A percentile compares a stretch with the other conserved stretches of the same genome.
These are phyloP conservation scores for Heliocybe sulcata DNA, from an alignment of 1,284 basidiomycete genomes.

Conservation along the genomic window DNA sequence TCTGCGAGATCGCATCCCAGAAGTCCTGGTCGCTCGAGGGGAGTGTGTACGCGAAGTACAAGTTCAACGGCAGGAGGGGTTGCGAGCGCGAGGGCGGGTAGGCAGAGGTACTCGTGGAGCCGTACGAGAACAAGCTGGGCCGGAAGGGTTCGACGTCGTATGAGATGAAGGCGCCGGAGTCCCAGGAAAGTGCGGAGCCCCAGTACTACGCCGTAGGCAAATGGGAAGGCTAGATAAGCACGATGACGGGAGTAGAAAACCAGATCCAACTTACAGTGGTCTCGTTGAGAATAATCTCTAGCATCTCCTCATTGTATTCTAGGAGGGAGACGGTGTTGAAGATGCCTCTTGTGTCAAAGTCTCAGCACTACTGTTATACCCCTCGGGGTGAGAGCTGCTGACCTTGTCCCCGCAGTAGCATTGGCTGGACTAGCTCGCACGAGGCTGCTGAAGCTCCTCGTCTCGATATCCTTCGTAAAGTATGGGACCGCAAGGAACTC, in stretches of 20 bases:
- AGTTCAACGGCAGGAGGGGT: constrained; percentile 35
- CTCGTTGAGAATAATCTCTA: constrained; percentile 43
- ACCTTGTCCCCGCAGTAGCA: constrained; percentile 33
- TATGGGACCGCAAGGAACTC: constrained; percentile 27
- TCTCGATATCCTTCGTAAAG: constrained; percentile 20
- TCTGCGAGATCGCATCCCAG: constrained; percentile 29
- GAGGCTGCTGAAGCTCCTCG: constrained; percentile 28
- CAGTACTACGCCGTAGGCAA: constrained; percentile 21
- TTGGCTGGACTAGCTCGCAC: constrained; percentile 34
- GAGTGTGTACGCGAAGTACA: constrained; percentile 38
- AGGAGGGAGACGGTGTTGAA: constrained; percentile 43
- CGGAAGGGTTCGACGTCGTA: constrained; percentile 55
- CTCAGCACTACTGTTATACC: neutral
- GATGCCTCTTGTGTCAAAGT: constrained; percentile 24
- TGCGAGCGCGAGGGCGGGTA: constrained; percentile 37
- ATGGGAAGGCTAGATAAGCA: neutral
- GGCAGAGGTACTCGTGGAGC: constrained; percentile 26
- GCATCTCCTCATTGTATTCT: constrained; percentile 29
- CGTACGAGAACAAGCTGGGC: constrained; percentile 32
- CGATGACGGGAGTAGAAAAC: neutral
- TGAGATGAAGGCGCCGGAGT: constrained; percentile 24
- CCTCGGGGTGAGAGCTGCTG: constrained; percentile 1
- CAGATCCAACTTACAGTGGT: constrained; percentile 38
- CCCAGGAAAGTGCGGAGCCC: constrained; percentile 15
- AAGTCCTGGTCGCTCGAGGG: constrained; percentile 28